Conservation (phyloP, 805 yeast genomes). For the Pichia insulana region DNA sequence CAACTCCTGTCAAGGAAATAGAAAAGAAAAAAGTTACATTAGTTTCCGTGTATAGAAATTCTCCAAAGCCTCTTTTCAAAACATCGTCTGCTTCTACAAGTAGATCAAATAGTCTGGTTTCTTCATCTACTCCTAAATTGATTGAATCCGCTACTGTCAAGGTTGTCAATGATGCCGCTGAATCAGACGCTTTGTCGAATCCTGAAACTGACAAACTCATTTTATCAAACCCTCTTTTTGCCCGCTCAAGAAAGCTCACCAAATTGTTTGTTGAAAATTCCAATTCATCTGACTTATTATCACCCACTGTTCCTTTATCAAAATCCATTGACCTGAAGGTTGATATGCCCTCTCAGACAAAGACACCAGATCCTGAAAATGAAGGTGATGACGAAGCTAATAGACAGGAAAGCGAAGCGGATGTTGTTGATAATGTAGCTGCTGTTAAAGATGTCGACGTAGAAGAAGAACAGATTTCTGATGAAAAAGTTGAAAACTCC, state of each 20-base stretch:
- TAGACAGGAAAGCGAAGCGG: background rate
- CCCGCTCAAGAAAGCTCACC: constrained; percentile 49
- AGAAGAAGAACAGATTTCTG: background rate
- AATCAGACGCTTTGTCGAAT: constrained; percentile 13
- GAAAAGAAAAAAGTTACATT: constrained; percentile 55
- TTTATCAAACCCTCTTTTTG: constrained; percentile 60
- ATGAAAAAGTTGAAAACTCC: background rate
- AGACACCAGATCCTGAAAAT: background rate
- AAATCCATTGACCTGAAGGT: constrained; percentile 29
- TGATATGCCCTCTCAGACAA: constrained; percentile 8
- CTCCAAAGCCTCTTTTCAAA: constrained; percentile 53
- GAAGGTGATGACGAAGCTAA: background rate
- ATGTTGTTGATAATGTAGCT: background rate
- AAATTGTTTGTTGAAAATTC: constrained; percentile 44
- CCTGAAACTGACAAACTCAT: constrained; percentile 57
- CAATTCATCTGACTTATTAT: constrained; percentile 17
- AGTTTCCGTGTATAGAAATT: constrained; percentile 49
- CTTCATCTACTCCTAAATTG: constrained; percentile 15
- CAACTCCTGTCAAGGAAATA: constrained; percentile 38
- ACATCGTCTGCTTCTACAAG: constrained; percentile 18
- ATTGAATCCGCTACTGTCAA: constrained; percentile 21
- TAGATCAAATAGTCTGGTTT: constrained; percentile 20
- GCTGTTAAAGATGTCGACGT: background rate
- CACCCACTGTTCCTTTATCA: constrained; percentile 1
- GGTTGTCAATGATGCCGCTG: constrained; percentile 15